Conservation (phyloP, 225 moss, liverwort and hornwort genomes). For the Physcomitrellopsis africana region DNA sequence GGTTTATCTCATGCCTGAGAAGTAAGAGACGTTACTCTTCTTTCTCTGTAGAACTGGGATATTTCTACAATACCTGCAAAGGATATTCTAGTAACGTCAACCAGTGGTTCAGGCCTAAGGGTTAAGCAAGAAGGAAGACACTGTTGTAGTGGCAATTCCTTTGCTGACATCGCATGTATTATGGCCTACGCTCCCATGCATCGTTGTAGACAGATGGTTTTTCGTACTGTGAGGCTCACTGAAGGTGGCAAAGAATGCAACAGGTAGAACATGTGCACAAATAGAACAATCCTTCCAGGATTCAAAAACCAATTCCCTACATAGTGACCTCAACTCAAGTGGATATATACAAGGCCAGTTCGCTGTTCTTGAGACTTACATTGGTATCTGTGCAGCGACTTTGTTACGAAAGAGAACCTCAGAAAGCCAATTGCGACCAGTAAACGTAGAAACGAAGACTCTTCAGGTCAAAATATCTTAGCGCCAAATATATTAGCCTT, state of each 20-base stretch:
- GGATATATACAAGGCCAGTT: neutral
- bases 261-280: no score
- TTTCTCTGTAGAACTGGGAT: no score
- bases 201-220: conserved; percentile 70
- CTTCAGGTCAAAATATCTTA: neutral
- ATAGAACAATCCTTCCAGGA: conserved; percentile 39
- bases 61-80: no score
- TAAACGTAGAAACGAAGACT: neutral
- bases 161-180: conserved; percentile 33
- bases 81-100: no score
- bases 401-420: conserved; percentile 5
- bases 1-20: no score
- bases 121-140: conserved; percentile 59
- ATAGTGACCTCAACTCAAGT: neutral
- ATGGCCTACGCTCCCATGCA: conserved; percentile 61
- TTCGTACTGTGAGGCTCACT: conserved; percentile 53
- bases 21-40: no score
- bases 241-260: no score
- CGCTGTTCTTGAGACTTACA: neutral
- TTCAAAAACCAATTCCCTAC: conserved; percentile 4
- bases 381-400: neutral
- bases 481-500: neutral
- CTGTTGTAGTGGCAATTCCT: conserved; percentile 45
- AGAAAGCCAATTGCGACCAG: no score
- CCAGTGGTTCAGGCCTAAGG: no score